Base-by-base conservation (phyloP, 2,329 filamentous ascomycete species). In the Exophiala calicioides region DNA sequence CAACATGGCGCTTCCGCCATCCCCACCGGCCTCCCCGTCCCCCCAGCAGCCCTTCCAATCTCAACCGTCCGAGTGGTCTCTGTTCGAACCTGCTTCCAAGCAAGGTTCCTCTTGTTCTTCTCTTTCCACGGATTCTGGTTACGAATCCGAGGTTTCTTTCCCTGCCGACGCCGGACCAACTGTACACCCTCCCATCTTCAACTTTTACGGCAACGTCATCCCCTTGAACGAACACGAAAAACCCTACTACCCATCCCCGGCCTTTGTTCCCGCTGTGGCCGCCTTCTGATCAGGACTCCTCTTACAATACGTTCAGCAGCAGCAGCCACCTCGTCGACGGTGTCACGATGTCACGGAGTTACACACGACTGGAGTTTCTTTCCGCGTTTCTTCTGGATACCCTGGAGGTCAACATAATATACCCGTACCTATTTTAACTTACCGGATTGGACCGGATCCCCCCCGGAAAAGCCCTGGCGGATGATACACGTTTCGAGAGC, bases 1-100 rank as follows among this genome's bases (percentile, higher is more conserved):
- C 36, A 63, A 64, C 16, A 58, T 60, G 48, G 63, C 66, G 31
- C 62, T 67, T 26, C 66, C 65, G 24, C 62, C 65, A 39, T 60
- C 63, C 8, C 59, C 64, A 8, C 64, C 65, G 16, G 60, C 67
- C 12, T 54, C 56, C 12, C 57, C 56, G 21, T 46, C 44, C 26
- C 55, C 56, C 9, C 39, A 33, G 12, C 40, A 43, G 18, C 50
- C 41, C 8, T 55, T 51, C 44, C 49, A 52, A 24, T 32, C 48
- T 29, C 54, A 55, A 37, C 47, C 48, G 5, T 58, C 58, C 30
- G 49, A 56, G 20, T 60, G 56, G 50, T 58, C 54, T 16, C 26
- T 58, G 24, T 56, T 58, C 32, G 47, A 51, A 32, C 50, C 56
- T 21, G 34, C 56, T 4, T 58, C 56, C 21, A 60, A 60, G 49